Evolutionary conservation across 805 yeast genomes (phyloP), one percentile per base, ranked within the genome.

Genomic region (Ogataea naganishii): DNA sequence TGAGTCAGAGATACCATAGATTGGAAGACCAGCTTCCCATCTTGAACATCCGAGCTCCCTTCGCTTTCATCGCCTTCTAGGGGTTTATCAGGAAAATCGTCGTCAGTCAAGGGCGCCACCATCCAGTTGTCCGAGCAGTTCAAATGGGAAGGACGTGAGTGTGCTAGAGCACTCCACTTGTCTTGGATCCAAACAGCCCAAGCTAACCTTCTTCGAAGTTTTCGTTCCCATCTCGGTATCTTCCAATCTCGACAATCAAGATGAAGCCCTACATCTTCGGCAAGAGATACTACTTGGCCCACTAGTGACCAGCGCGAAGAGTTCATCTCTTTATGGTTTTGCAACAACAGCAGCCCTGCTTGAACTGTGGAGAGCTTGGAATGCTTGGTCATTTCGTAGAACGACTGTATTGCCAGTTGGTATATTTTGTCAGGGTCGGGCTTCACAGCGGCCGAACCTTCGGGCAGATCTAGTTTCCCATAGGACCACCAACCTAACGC

Each of bases 401-500:
- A 25, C 12, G 27, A 14, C 12, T 14, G 5, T 14, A 25, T 17
- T 5, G 15, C 27, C 64, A 1, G 62, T 60, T 45, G 12, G 27
- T 25, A 12, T 7, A 25, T 7, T 15, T 25, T n/a, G n/a, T n/a
- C n/a, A n/a, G n/a, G n/a, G n/a, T n/a, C n/a, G n/a, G n/a, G n/a
- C n/a, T n/a, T n/a, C n/a, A n/a, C n/a, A n/a, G n/a, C n/a, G n/a
- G n/a, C n/a, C n/a, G n/a, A n/a, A n/a, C n/a, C n/a, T n/a, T n/a
- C n/a, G n/a, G n/a, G n/a, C n/a, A n/a, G n/a, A n/a, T n/a, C n/a
- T n/a, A n/a, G n/a, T n/a, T n/a, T n/a, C n/a, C n/a, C n/a, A 20
- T 30, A 30, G 11, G 24, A 20, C 94, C 94, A 83, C 84, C 88
- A 80, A 44, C 79, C 81, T 21, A 79, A 61, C 0, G 94, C 86